A percentile compares a stretch with the other conserved stretches of the same genome.
These are phyloP conservation scores for Boletellus sp. DNA, from an alignment of 1,284 basidiomycete genomes.

Conservation along the genomic window DNA sequence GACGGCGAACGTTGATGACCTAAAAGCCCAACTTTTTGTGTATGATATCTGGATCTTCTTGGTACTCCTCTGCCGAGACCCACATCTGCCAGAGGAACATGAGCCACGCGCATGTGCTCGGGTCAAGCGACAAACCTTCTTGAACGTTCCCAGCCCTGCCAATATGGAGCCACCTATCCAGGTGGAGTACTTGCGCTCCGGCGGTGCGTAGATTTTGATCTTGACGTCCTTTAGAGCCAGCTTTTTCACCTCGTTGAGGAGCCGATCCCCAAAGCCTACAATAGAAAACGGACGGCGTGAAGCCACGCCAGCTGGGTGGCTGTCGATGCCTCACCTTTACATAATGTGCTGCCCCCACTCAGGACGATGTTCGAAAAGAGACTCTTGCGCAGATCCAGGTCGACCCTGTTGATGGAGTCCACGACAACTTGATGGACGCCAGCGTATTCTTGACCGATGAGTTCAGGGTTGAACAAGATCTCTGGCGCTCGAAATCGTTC, in stretches of 20 bases:
- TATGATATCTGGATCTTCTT: slow-evolving; percentile 98
- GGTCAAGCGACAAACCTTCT: slow-evolving; percentile 65
- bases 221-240: slow-evolving; percentile 96
- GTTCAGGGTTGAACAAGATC: slow-evolving; percentile 95
- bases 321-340: slow-evolving; percentile 60
- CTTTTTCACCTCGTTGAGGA: slow-evolving; percentile 95
- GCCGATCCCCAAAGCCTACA: slow-evolving; percentile 90
- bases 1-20: slow-evolving; percentile 3
- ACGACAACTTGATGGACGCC: slow-evolving; percentile 96
- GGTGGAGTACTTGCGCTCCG: slow-evolving; percentile 99
- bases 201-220: slow-evolving; percentile 98
- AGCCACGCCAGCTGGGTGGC: slow-evolving; percentile 2
- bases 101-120: slow-evolving; percentile 6
- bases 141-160: slow-evolving; percentile 94
- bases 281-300: slow-evolving; percentile 7
- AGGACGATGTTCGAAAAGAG: slow-evolving; percentile 96
- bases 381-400: slow-evolving; percentile 90
- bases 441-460: slow-evolving; percentile 94
- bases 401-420: slow-evolving; percentile 82
- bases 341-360: slow-evolving; percentile 93
- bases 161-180: slow-evolving; percentile 99
- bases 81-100: slow-evolving; percentile 69
- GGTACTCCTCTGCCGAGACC: slow-evolving; percentile 98
- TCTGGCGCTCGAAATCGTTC: slow-evolving; percentile 98
- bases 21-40: slow-evolving; percentile 86